Evolutionary conservation across 257 asterid species (phyloP).

Genomic region (Ballota nigra): DNA sequence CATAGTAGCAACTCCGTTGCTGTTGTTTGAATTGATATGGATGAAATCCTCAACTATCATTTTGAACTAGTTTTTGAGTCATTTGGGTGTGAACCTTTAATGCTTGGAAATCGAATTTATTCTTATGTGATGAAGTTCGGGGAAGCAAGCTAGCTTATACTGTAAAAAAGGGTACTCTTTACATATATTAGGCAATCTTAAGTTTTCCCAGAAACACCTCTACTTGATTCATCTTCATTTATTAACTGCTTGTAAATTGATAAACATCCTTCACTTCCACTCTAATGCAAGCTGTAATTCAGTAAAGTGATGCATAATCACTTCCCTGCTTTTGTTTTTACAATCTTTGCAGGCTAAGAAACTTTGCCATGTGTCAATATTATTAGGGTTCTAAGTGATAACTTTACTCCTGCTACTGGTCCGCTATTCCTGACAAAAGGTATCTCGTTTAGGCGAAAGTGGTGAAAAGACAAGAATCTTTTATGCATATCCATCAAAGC

Average conservation of each 20-base stretch:
- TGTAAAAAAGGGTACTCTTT: background rate
- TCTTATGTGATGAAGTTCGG: background rate
- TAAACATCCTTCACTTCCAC: too few relatives aligned
- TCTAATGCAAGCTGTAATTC: too few relatives aligned
- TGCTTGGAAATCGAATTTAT: background rate
- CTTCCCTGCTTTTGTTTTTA: too few relatives aligned
- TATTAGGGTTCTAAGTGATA: background rate
- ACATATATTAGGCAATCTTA: background rate
- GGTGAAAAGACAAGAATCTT: too few relatives aligned
- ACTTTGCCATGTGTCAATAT: background rate
- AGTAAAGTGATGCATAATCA: too few relatives aligned
- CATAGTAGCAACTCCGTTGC: background rate
- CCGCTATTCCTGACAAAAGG: too few relatives aligned
- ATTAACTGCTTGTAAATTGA: background rate
- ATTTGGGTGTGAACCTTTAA: too few relatives aligned
- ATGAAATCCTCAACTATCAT: background rate
- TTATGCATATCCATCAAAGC: background rate
- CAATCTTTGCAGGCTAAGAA: too few relatives aligned
- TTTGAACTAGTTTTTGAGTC: background rate
- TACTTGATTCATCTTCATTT: background rate
- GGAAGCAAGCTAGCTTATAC: background rate
- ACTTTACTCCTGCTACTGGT: too few relatives aligned
- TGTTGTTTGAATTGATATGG: background rate
- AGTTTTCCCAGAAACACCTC: background rate
- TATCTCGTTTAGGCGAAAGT: too few relatives aligned